A percentile compares a stretch with the other conserved stretches of the same genome.
Conservation (phyloP, 768 basidiomycete species). For the Xerocomus spinulosus region DNA sequence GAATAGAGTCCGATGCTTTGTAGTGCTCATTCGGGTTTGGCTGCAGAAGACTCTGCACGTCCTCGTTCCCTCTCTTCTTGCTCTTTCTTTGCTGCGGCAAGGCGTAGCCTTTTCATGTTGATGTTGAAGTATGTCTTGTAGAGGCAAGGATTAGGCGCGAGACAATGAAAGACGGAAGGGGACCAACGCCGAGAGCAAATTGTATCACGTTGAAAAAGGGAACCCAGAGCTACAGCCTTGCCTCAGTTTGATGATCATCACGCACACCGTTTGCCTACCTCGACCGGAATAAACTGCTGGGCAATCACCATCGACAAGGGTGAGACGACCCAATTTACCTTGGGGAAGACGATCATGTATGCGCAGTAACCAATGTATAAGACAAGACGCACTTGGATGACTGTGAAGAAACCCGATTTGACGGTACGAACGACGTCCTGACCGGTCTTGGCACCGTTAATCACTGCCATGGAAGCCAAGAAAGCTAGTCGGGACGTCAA, state of each 20-base stretch:
- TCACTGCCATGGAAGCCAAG: conserved; percentile 77
- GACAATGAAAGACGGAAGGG: conserved; percentile 1
- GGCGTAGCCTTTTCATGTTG: conserved; percentile 58
- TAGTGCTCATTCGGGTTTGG: conserved; percentile 16
- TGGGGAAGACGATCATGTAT: conserved; percentile 4
- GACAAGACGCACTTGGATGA: conserved; percentile 54
- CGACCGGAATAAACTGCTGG: conserved; percentile 73
- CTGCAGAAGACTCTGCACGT: conserved; percentile 19
- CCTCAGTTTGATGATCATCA: conserved; percentile 1
- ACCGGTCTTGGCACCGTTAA: conserved; percentile 69
- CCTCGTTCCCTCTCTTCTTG: conserved; percentile 33
- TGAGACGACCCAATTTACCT: conserved; percentile 80
- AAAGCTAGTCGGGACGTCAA: conserved; percentile 42
- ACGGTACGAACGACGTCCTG: conserved; percentile 65
- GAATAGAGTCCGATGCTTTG: conserved; percentile 13
- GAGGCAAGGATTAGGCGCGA: neutral
- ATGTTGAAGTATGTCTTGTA: conserved; percentile 69
- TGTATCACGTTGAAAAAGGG: conserved; percentile 80
- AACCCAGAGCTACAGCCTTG: conserved; percentile 64
- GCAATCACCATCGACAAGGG: conserved; percentile 72
- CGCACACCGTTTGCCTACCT: conserved; percentile 40
- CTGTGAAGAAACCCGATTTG: conserved; percentile 66
- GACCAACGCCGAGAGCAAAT: conserved; percentile 69
- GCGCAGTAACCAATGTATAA: neutral
- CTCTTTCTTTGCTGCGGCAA: conserved; percentile 53